Conservation (phyloP, 768 basidiomycete genomes). For the Hydnomerulius pinastri region DNA sequence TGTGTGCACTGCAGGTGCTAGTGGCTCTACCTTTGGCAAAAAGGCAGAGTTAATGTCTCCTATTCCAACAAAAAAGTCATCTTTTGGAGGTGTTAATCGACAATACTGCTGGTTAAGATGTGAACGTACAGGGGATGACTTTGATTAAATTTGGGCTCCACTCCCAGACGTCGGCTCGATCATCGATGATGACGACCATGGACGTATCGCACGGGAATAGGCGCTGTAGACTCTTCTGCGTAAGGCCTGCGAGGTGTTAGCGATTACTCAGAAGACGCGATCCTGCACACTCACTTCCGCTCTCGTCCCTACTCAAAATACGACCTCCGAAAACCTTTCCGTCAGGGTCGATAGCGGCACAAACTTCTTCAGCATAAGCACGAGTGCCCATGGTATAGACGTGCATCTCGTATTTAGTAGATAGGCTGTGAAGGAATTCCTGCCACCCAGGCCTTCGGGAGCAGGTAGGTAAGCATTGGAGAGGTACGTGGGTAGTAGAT, state of each 20-base stretch:
- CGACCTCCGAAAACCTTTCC: conserved; percentile 84
- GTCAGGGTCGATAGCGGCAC: conserved; percentile 90
- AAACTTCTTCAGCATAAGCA: conserved; percentile 94
- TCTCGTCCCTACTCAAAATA: conserved; percentile 92
- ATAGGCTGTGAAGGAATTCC: conserved; percentile 71
- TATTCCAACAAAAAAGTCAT: conserved; percentile 97
- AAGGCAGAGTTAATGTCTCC: conserved; percentile 98
- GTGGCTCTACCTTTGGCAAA: conserved; percentile 73
- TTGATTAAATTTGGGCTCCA: conserved; percentile 96
- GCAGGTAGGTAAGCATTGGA: background rate
- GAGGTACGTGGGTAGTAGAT: background rate
- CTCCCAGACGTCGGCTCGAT: conserved; percentile 98
- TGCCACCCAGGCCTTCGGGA: conserved; percentile 72
- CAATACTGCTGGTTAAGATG: background rate
- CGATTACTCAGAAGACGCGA: background rate
- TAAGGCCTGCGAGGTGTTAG: conserved; percentile 59
- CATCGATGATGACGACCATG: conserved; percentile 99
- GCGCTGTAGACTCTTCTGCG: conserved; percentile 88
- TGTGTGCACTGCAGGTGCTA: conserved; percentile 26
- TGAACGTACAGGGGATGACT: conserved; percentile 85
- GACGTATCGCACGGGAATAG: conserved; percentile 96
- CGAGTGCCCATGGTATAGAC: conserved; percentile 99
- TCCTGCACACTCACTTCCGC: conserved; percentile 72
- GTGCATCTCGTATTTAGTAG: conserved; percentile 94
- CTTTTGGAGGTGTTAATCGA: conserved; percentile 41